Evolutionary conservation across 139 green algal genomes (phyloP), one percentile per base, ranked within the genome.

Genomic region (Spirogloea muscicola): DNA sequence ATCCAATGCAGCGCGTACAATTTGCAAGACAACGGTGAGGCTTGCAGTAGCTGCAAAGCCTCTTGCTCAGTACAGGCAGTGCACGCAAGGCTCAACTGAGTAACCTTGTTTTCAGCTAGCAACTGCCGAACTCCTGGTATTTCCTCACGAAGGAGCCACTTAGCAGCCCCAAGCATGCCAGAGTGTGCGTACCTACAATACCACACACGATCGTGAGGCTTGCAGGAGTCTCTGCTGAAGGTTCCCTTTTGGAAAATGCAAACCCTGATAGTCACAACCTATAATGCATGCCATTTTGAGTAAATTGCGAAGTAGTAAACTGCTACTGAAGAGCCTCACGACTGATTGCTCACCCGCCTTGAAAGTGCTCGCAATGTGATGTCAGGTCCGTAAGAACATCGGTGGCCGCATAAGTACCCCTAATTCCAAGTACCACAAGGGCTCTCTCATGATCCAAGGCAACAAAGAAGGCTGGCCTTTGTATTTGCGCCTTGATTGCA

Each of bases 331-430:
- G n/a, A n/a, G n/a, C n/a, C n/a, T n/a, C n/a, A n/a, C n/a, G n/a
- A n/a, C n/a, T n/a, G n/a, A n/a, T n/a, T n/a, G 36, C 64, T n/a
- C 34, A 73, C 64, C 64, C 64, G 64, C n/a, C 64, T 34, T 13
- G 21, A 68, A 76, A 72, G 40, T n/a, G 67, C 27, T 71, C 49
- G 27, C 67, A 48, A 34, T 39, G 27, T 7, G 33, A 34, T 29
- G 7, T 71, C 13, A 76, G 39, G 41, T 76, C 67, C 5, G 67
- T 76, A 3, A 76, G 67, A 39, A 49, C 49, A 41, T 76, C 67
- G 34, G 49, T 51, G 25, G 51, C 13, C 25, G 13, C 37, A 36
- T 29, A 63, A 6, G 67, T 76, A 40, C 67, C 67, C n/a, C 67
- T 48, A 27, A 76, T 41, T 5, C n/a, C 36, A 3, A 72, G 63